Evolutionary conservation across 768 basidiomycete genomes (phyloP).

Genomic region (Pluteus cervinus): DNA sequence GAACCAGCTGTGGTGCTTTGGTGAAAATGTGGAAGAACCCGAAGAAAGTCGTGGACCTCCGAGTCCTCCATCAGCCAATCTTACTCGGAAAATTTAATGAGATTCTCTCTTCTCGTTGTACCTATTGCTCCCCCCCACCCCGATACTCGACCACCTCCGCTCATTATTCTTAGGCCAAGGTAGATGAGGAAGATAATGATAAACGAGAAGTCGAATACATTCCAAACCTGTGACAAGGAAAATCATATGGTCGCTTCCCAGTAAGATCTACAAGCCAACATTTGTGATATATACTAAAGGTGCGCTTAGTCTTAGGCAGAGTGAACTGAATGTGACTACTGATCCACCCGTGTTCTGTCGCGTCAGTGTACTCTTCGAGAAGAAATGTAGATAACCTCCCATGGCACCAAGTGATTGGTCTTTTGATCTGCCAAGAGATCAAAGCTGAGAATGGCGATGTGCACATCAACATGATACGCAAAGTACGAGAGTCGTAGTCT

Average conservation of each 20-base stretch:
- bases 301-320: neutral
- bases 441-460: constrained; percentile 2
- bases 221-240: constrained; percentile 79
- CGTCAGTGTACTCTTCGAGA: constrained; percentile 82
- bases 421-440: constrained; percentile 45
- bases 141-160: too few species aligned
- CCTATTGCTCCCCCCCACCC: constrained; percentile 25
- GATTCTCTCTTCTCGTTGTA: constrained; percentile 62
- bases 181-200: constrained; percentile 66
- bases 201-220: constrained; percentile 79
- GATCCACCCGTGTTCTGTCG: constrained; percentile 83
- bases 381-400: constrained; percentile 70
- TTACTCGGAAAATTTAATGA: constrained; percentile 75
- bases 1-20: constrained; percentile 19
- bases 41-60: constrained; percentile 13
- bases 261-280: constrained; percentile 27
- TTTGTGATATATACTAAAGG: constrained; percentile 74
- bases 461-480: constrained; percentile 62
- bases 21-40: constrained; percentile 23
- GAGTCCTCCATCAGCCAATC: constrained; percentile 36
- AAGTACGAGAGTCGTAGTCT: constrained; percentile 64
- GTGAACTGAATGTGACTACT: constrained; percentile 35
- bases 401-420: constrained; percentile 39
- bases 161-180: constrained; percentile 55
- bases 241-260: too few species aligned